Conservation (phyloP, 768 basidiomycete genomes). For the Suillus occidentalis region DNA sequence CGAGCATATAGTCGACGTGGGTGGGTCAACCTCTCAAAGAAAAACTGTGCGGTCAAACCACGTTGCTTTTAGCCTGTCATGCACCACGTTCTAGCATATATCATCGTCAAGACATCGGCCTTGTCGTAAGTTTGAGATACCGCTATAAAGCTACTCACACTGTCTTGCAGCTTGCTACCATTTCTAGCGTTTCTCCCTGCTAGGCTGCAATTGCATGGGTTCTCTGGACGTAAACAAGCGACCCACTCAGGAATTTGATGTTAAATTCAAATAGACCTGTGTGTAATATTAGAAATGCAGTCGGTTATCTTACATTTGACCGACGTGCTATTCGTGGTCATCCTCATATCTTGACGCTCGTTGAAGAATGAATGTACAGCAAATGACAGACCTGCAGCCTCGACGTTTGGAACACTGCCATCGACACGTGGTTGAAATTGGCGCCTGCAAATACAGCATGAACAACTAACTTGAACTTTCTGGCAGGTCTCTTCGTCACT, state of each 20-base stretch:
- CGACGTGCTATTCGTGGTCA: neutral
- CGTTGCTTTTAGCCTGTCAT: neutral
- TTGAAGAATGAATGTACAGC: neutral
- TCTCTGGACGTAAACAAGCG: too few species aligned
- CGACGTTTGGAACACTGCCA: neutral
- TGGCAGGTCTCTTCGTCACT: neutral
- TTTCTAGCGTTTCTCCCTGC: neutral
- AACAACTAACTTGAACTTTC: neutral
- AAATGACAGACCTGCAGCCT: neutral
- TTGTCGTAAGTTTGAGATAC: neutral
- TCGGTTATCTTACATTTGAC: neutral
- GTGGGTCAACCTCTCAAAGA: too few species aligned
- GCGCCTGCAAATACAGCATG: neutral
- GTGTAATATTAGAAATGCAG: neutral
- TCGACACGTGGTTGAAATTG: neutral
- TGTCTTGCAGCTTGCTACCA: neutral
- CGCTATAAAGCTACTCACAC: neutral
- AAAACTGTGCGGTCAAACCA: too few species aligned
- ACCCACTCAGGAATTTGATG: neutral
- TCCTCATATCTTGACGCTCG: neutral
- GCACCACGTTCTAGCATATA: neutral
- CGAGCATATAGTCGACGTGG: too few species aligned
- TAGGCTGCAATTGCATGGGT: neutral
- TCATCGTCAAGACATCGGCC: too few species aligned
- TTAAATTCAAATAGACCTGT: neutral